These are phyloP conservation scores for Croton laevigatus DNA, from an alignment of 441 rosid genomes.

Conservation along the genomic window DNA sequence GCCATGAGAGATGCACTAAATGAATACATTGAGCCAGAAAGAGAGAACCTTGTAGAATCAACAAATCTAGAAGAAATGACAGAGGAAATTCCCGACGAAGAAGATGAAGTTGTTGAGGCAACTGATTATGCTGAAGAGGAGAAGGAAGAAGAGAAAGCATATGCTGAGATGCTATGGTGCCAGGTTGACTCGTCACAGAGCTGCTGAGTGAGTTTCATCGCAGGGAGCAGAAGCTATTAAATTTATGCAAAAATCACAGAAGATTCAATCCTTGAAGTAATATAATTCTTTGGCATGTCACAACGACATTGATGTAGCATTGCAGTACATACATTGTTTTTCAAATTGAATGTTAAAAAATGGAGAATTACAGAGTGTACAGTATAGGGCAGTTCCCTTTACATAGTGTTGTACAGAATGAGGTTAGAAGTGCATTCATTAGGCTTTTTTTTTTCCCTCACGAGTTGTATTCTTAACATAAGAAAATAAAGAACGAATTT, in stretches of 20 bases:
- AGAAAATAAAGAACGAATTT: background rate
- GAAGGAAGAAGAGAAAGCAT: slow-evolving; percentile 75
- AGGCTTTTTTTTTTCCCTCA: background rate
- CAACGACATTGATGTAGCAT: too few species aligned
- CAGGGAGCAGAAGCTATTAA: background rate
- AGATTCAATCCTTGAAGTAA: background rate
- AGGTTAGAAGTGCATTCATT: too few species aligned
- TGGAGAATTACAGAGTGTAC: too few species aligned
- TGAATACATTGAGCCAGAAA: slow-evolving; percentile 36
- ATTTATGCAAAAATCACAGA: background rate
- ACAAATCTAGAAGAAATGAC: slow-evolving; percentile 39
- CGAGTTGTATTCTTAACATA: background rate
- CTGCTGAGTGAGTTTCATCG: slow-evolving; percentile 36
- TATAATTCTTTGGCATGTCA: slow-evolving; percentile 9
- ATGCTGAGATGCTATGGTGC: slow-evolving; percentile 67
- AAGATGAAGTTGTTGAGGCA: slow-evolving; percentile 47
- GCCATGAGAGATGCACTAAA: slow-evolving; percentile 70
- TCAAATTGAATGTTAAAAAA: too few species aligned
- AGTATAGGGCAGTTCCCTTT: too few species aligned
- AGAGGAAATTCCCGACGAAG: slow-evolving; percentile 55
- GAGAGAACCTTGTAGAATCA: slow-evolving; percentile 35
- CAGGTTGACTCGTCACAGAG: slow-evolving; percentile 60
- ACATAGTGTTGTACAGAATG: too few species aligned
- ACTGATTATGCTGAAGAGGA: slow-evolving; percentile 44
- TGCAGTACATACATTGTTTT: too few species aligned